These are phyloP conservation scores for Flaveria robusta DNA, from an alignment of 129 eudicot genomes.

Conservation along the genomic window DNA sequence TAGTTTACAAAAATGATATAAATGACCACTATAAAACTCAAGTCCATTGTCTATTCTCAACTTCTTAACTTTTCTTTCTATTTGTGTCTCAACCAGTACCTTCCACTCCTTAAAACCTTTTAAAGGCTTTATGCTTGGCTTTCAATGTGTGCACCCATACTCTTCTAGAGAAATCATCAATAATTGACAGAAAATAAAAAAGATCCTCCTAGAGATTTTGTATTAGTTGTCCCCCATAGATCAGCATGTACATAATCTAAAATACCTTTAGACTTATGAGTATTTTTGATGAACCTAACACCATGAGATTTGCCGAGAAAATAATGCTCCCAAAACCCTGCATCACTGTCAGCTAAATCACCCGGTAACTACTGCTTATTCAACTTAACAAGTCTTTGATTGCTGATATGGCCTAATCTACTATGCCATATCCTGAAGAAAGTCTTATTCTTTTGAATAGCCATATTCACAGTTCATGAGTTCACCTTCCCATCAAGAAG, in stretches of 20 bases:
- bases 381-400: no score
- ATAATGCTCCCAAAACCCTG: no score
- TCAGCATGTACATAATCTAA: background rate
- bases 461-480: no score
- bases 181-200: background rate
- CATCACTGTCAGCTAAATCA: no score
- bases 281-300: no score
- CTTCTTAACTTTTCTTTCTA: background rate
- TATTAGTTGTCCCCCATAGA: background rate
- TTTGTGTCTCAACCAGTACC: background rate
- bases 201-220: background rate
- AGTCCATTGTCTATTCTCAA: background rate
- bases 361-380: no score
- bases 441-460: no score
- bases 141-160: background rate
- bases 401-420: no score
- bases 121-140: background rate
- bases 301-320: no score
- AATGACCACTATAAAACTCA: background rate
- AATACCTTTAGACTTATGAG: no score
- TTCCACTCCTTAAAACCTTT: background rate
- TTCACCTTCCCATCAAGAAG: no score
- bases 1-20: background rate
- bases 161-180: background rate
- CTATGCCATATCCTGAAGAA: no score